These are phyloP conservation scores for Plasmodium falciparum DNA, from an alignment of 169 alveolate species.

Conservation along the genomic window DNA sequence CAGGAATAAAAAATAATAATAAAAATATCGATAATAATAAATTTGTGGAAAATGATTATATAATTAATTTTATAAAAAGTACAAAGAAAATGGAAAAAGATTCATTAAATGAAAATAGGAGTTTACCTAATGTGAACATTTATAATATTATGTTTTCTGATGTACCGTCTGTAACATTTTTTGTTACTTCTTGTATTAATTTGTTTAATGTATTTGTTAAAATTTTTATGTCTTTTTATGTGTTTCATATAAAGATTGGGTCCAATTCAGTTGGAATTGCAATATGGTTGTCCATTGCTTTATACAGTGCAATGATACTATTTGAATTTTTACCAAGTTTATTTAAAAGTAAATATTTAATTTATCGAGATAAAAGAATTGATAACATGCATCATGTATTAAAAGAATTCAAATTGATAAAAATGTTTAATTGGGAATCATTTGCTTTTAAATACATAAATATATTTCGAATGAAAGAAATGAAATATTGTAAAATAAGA, in stretches of 20 bases:
- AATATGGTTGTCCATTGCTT: slow-evolving; percentile 14
- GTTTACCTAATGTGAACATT: slow-evolving; percentile 30
- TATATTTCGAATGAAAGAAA: slow-evolving; percentile 50
- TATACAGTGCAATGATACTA: slow-evolving; percentile 41
- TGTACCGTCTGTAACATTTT: slow-evolving; percentile 38
- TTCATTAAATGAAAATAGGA: slow-evolving; percentile 15
- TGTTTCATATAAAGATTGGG: slow-evolving; percentile 43
- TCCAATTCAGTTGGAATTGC: slow-evolving; percentile 18
- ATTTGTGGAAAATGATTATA: slow-evolving; percentile 15
- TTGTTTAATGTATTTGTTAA: slow-evolving; percentile 40
- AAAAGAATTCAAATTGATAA: slow-evolving; percentile 58
- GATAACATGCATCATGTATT: slow-evolving; percentile 65
- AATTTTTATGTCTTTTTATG: slow-evolving; percentile 47
- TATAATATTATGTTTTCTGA: slow-evolving; percentile 69
- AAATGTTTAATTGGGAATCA: slow-evolving; percentile 72
- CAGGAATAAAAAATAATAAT: neutral
- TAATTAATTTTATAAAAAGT: slow-evolving; percentile 37
- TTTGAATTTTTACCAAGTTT: slow-evolving; percentile 49
- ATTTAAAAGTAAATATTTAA: slow-evolving; percentile 36
- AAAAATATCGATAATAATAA: slow-evolving; percentile 1
- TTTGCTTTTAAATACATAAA: slow-evolving; percentile 63
- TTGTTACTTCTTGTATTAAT: slow-evolving; percentile 45
- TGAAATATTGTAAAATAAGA: slow-evolving; percentile 56
- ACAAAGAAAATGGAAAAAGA: neutral
- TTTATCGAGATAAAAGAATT: slow-evolving; percentile 60